A percentile compares a stretch with the other conserved stretches of the same genome.
phyloP scores from a whole-genome alignment of 106 monocot species.

The Chionographis japonica region DNA sequence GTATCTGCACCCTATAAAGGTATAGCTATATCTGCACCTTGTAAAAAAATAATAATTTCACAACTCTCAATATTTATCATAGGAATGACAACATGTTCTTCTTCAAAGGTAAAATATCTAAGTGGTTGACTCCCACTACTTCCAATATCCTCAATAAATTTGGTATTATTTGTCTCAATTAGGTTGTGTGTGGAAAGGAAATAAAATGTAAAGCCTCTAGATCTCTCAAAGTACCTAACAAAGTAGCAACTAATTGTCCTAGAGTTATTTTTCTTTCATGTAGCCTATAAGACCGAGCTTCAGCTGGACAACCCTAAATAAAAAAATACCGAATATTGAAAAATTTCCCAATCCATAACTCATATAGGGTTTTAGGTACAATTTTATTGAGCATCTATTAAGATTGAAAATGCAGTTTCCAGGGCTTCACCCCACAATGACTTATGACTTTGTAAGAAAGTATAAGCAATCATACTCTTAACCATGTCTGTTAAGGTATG shows the following conservation, averaged over 20 bases:
- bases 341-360: background rate
- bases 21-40: no score
- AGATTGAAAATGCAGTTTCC: background rate
- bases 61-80: background rate
- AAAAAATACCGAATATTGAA: background rate
- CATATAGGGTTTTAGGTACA: background rate
- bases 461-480: background rate
- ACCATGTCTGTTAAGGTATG: background rate
- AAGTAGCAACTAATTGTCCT: background rate
- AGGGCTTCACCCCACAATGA: background rate
- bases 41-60: no score
- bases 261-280: background rate
- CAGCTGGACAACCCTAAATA: background rate
- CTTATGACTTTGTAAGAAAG: background rate
- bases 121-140: background rate
- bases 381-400: no score
- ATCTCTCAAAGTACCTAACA: background rate
- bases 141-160: background rate
- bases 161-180: background rate
- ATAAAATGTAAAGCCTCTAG: background rate
- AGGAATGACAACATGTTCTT: conserved; percentile 1
- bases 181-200: background rate
- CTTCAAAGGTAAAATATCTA: background rate
- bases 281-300: background rate
- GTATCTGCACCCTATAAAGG: no score